Percentiles rank a stretch among this genome's conserved stretches.
Evolutionary conservation across 73 alveolate species (phyloP).

Genomic region (Strombidium stylifer): DNA sequence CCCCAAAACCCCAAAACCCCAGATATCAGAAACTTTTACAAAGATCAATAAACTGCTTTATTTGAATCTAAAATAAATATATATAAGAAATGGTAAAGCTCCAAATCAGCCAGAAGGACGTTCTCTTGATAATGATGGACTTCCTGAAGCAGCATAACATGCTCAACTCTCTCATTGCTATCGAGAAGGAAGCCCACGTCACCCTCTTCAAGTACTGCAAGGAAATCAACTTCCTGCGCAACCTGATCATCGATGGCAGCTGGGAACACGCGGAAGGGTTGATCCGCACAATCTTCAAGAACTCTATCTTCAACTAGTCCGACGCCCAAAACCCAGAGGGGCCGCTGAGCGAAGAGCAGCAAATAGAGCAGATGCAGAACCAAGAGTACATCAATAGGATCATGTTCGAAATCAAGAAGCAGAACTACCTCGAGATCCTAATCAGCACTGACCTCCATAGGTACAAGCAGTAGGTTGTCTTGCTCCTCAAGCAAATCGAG

Average conservation of each 20-base stretch:
- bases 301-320: too few relatives aligned
- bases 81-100: constrained; percentile 30
- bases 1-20: background rate
- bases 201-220: constrained; percentile 76
- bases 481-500: constrained; percentile 64
- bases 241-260: constrained; percentile 84
- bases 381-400: constrained; percentile 71
- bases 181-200: constrained; percentile 84
- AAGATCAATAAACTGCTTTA: too few relatives aligned
- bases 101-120: constrained; percentile 34
- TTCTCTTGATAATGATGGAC: constrained; percentile 31
- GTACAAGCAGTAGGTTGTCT: constrained; percentile 53
- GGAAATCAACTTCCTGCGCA: constrained; percentile 86
- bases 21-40: too few relatives aligned
- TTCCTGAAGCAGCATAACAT: constrained; percentile 52
- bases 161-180: constrained; percentile 62
- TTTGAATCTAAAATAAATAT: background rate
- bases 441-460: constrained; percentile 10
- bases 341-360: too few relatives aligned
- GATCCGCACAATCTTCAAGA: too few relatives aligned
- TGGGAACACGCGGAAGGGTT: constrained; percentile 90
- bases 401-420: constrained; percentile 84
- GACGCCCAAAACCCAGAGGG: too few relatives aligned
- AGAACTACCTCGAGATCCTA: constrained; percentile 88
- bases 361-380: constrained; percentile 70